A percentile compares a stretch with the other conserved stretches of the same genome.
These are phyloP conservation scores for Colletotrichum filicis DNA, from an alignment of 2,329 filamentous ascomycete species.

Conservation along the genomic window DNA sequence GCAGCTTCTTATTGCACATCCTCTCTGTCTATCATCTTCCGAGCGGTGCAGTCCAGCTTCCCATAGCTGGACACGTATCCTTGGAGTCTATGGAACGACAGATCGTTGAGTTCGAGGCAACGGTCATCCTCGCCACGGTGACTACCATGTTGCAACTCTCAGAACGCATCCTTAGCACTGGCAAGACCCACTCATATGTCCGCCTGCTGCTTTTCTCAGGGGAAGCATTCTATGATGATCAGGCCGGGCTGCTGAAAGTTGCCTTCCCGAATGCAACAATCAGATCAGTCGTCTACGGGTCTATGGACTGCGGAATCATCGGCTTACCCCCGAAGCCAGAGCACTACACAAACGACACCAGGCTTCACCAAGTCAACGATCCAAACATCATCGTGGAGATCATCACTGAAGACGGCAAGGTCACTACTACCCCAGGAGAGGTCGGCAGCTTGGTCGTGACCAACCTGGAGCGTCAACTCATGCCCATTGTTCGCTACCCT, in stretches of 20 bases:
- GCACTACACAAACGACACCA: conserved; percentile 17
- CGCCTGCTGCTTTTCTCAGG: conserved; percentile 30
- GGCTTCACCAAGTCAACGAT: conserved; percentile 27
- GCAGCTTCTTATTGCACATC: conserved; percentile 28
- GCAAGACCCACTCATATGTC: conserved; percentile 5
- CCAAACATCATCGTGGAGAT: conserved; percentile 27
- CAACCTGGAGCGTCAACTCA: conserved; percentile 26
- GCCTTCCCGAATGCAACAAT: conserved; percentile 24
- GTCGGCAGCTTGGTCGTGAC: conserved; percentile 22
- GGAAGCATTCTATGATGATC: conserved; percentile 28
- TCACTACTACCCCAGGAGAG: conserved; percentile 3
- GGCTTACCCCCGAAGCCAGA: conserved; percentile 19
- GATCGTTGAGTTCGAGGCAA: conserved; percentile 22
- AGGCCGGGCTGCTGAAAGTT: conserved; percentile 8
- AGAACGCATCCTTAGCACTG: conserved; percentile 6
- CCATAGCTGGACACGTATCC: conserved; percentile 19
- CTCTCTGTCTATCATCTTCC: conserved; percentile 27
- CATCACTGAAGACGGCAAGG: conserved; percentile 17
- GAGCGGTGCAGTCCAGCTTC: conserved; percentile 19
- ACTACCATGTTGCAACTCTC: conserved; percentile 26
- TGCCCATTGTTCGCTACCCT: conserved; percentile 30
- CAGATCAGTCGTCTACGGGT: conserved; percentile 24
- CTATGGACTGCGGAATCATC: conserved; percentile 29
- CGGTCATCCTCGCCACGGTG: conserved; percentile 19
- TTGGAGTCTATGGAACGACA: conserved; percentile 29